Evolutionary conservation across 257 asterid species (phyloP).

Genomic region (Mitragyna speciosa): DNA sequence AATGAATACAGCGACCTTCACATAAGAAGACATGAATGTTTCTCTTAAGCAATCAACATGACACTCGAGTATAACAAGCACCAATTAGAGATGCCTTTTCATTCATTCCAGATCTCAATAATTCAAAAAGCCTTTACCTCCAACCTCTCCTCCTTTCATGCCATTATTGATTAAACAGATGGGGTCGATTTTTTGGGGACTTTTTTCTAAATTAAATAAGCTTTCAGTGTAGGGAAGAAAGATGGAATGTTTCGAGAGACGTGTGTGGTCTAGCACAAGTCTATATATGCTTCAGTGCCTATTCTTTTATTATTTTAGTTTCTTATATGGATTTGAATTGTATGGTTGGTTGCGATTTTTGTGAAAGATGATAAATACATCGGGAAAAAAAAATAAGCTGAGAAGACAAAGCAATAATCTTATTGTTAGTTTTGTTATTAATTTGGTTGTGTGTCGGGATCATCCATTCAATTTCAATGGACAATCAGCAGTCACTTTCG

Average conservation of each 20-base stretch:
- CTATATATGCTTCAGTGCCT: neutral
- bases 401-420: slow-evolving; percentile 1
- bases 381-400: neutral
- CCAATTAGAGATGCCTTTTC: slow-evolving; percentile 11
- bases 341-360: neutral
- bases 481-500: neutral
- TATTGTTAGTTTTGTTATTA: neutral
- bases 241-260: slow-evolving; percentile 16
- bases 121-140: neutral
- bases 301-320: neutral
- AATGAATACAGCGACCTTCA: neutral
- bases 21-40: slow-evolving; percentile 1
- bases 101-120: slow-evolving; percentile 12
- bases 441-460: neutral
- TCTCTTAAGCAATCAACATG: neutral
- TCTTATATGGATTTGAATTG: neutral
- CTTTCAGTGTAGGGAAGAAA: slow-evolving; percentile 4
- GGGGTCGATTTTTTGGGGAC: slow-evolving; percentile 9
- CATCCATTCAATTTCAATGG: slow-evolving; percentile 2
- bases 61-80: neutral
- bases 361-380: neutral
- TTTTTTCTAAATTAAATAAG: neutral
- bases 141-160: neutral
- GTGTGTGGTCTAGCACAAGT: slow-evolving; percentile 3
- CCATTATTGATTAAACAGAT: slow-evolving; percentile 1